These are phyloP conservation scores for Scutellaria barbata DNA, from an alignment of 257 asterid species.

Conservation along the genomic window DNA sequence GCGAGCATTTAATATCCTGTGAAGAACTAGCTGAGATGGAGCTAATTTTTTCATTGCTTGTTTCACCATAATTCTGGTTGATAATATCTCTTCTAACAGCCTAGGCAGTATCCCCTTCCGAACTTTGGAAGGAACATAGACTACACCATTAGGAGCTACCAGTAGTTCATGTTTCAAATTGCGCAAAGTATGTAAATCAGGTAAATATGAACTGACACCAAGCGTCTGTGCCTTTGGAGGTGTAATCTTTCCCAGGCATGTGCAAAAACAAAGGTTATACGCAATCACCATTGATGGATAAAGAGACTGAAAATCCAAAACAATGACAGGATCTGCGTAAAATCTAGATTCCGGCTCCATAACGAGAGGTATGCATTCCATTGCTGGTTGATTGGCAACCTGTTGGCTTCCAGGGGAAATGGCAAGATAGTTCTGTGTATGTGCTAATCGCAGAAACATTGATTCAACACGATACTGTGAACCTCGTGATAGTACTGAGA, in stretches of 20 bases:
- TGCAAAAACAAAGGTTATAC: constrained; percentile 90
- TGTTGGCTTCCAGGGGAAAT: constrained; percentile 93
- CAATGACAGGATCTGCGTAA: constrained; percentile 91
- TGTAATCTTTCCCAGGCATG: constrained; percentile 85
- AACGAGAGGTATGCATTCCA: constrained; percentile 97
- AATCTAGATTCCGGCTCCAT: constrained; percentile 98
- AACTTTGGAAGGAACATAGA: constrained; percentile 76
- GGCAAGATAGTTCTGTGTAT: constrained; percentile 89
- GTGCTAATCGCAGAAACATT: constrained; percentile 90
- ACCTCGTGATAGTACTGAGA: constrained; percentile 94
- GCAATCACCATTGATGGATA: constrained; percentile 98
- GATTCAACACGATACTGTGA: constrained; percentile 98
- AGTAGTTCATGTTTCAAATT: constrained; percentile 62
- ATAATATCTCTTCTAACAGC: constrained; percentile 87
- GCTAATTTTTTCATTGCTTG: constrained; percentile 86
- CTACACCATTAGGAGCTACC: constrained; percentile 89
- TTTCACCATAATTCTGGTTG: constrained; percentile 96
- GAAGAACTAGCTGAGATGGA: constrained; percentile 77
- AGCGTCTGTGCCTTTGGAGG: constrained; percentile 56
- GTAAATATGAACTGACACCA: constrained; percentile 84
- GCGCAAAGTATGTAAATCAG: constrained; percentile 53
- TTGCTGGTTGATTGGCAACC: constrained; percentile 95
- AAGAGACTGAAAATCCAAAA: constrained; percentile 95
- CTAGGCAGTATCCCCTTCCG: constrained; percentile 88
- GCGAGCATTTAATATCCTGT: constrained; percentile 84